phyloP scores from a whole-genome alignment of 805 yeast species.

The Candida sphagnicola region DNA sequence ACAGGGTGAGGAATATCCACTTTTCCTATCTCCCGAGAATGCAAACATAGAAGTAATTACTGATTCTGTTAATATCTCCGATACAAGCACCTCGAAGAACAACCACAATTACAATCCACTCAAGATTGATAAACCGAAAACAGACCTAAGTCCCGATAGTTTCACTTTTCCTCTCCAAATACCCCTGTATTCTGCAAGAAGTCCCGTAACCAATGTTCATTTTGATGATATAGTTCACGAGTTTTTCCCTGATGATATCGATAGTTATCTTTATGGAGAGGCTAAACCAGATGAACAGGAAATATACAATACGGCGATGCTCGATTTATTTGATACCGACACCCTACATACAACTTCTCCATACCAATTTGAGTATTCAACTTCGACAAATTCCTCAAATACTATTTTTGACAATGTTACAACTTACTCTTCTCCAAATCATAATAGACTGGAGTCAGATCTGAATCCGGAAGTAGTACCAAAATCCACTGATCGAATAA shows the following conservation, averaged over 20 bases:
- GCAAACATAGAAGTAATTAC: background rate
- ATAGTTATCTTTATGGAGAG: background rate
- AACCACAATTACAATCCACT: too few species aligned
- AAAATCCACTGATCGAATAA: too few species aligned
- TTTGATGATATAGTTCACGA: background rate
- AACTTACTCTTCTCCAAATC: background rate
- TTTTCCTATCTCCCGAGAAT: background rate
- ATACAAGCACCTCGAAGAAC: too few species aligned
- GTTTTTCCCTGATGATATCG: background rate
- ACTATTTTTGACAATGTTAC: background rate
- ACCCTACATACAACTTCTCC: background rate
- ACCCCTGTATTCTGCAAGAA: too few species aligned
- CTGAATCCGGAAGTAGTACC: background rate
- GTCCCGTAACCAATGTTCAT: too few species aligned
- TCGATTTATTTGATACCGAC: background rate
- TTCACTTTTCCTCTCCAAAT: too few species aligned
- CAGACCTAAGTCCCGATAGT: too few species aligned
- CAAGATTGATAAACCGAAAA: too few species aligned
- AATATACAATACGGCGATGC: background rate
- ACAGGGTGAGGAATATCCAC: background rate
- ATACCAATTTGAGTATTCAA: background rate
- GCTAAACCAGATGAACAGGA: background rate
- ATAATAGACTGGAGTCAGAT: background rate
- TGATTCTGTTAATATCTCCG: too few species aligned
- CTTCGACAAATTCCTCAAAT: background rate